Base-by-base conservation (phyloP, 2,329 filamentous ascomycete genomes). In the Helotiales sp. region DNA sequence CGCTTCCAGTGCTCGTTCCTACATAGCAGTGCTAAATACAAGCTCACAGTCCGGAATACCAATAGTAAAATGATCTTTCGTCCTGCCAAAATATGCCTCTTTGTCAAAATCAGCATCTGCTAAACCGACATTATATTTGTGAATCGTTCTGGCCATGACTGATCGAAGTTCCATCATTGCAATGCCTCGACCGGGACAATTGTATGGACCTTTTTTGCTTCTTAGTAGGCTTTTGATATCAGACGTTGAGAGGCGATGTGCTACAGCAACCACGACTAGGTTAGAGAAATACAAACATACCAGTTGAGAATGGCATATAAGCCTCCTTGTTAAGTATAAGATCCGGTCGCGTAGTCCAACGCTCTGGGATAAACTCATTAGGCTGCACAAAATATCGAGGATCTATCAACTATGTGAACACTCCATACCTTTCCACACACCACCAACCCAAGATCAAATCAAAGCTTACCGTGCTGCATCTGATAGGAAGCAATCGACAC, bases 121-220 rank as follows among this genome's bases (percentile, higher is more conserved):
- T 15, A 57, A 52, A 36, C 27, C 24, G 13, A 57, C 6, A 27
- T 57, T 27, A 12, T 52, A 57, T 9, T 46, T 46, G 13, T 13
- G 17, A 6, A 57, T 15, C 15, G 55, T 57, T 47, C 55, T 46
- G 5, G 63, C 63, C 2, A 71, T 47, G 12, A 68, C 58, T 22
- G 67, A 63, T 2, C 70, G 65, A 34, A 74, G 55, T 19, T 70
- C 67, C 61, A 72, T 66, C 52, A 73, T 55, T 6, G 70, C 72
- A 1, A 74, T 53, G 3, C 66, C 64, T 50, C 70, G 71, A 1
- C 72, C 70, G 1, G 66, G 61, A 52, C 71, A 74, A 15, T 61
- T 63, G 44, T 71, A 71, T 10, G 59, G 53, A 9, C 70, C 70
- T n/a, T 51, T 27, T 29, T 7, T 1, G 4, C 2, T 5, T 4